Evolutionary conservation across 2,329 filamentous ascomycete species (phyloP).

Genomic region (Paramyrothecium roridum): DNA sequence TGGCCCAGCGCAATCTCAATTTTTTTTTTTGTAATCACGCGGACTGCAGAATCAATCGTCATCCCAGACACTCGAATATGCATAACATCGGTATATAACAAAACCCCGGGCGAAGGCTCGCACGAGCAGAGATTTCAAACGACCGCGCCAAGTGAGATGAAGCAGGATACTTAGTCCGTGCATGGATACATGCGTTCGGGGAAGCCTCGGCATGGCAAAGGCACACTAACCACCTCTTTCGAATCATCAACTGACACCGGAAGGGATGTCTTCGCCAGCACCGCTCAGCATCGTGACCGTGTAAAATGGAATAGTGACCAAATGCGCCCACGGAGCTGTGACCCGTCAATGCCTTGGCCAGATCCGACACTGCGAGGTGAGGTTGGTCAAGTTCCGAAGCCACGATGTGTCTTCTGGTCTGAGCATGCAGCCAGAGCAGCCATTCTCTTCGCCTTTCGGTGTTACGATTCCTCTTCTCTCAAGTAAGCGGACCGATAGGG

Average conservation of each 20-base stretch:
- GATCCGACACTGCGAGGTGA: not conserved
- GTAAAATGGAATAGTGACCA: no score
- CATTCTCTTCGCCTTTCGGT: not conserved
- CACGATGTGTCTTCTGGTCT: not conserved
- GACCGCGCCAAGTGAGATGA: no score
- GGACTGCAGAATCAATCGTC: constrained; percentile 2
- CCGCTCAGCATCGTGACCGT: no score
- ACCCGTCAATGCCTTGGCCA: not conserved
- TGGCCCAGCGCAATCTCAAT: constrained; percentile 4
- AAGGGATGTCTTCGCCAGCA: no score
- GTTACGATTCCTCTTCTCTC: not conserved
- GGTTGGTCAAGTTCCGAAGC: not conserved
- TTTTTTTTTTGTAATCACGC: constrained; percentile 2
- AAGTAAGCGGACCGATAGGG: not conserved
- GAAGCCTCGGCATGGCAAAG: not conserved
- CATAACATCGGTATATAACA: not conserved
- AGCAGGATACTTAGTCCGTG: no score
- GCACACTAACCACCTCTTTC: no score
- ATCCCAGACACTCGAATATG: constrained; percentile 1
- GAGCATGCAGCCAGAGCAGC: not conserved
- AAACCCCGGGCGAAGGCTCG: not conserved
- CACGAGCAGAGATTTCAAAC: no score
- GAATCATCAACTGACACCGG: no score
- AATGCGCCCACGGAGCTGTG: not conserved
- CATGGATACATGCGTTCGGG: not conserved